Conservation (phyloP, 2,329 filamentous ascomycete genomes). For the Cercospora sp. region DNA sequence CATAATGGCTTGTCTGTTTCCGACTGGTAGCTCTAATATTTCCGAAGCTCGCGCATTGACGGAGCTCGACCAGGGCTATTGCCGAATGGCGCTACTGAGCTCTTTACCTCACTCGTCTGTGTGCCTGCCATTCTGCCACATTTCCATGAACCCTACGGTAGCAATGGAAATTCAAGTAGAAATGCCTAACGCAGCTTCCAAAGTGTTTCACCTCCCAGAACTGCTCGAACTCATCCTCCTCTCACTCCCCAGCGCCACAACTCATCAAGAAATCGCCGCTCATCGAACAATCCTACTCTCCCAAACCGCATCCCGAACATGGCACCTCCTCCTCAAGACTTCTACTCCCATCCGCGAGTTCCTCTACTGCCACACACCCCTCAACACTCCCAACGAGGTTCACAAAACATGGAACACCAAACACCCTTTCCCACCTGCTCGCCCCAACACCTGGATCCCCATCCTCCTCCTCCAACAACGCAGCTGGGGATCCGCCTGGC, state of each 20-base stretch:
- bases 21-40: neutral
- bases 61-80: neutral
- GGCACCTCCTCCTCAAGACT: constrained; percentile 20
- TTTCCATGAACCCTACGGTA: neutral
- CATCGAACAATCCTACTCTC: constrained; percentile 22
- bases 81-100: neutral
- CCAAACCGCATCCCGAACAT: constrained; percentile 22
- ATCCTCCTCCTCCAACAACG: constrained; percentile 26
- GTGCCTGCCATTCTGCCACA: neutral
- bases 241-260: constrained; percentile 21
- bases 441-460: constrained; percentile 29
- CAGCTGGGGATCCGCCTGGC: constrained; percentile 29
- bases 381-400: constrained; percentile 2
- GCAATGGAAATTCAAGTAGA: neutral
- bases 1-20: neutral
- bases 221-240: constrained; percentile 25
- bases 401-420: constrained; percentile 17
- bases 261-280: constrained; percentile 24
- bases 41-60: neutral
- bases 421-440: constrained; percentile 20
- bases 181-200: constrained; percentile 9
- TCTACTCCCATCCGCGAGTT: constrained; percentile 23
- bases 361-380: constrained; percentile 24
- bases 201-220: constrained; percentile 26
- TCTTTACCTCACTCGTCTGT: neutral